Percentiles rank a stretch among this genome's conserved stretches.
Evolutionary conservation across 2,329 filamentous ascomycete genomes (phyloP).

Genomic region (Penicillium concentricum): DNA sequence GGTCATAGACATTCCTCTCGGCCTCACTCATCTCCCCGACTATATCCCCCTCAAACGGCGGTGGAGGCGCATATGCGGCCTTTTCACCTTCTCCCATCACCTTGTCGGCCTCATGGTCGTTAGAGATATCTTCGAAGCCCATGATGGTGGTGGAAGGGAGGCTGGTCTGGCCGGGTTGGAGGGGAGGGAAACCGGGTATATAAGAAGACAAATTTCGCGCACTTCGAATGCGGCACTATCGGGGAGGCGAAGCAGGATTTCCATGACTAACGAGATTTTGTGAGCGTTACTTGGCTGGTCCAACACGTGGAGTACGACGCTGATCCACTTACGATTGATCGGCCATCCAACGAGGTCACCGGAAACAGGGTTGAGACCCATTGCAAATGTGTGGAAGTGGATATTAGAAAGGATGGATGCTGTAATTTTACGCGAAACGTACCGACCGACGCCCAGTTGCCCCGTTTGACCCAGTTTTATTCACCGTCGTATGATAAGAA

Average conservation of each 20-base stretch:
- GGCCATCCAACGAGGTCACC: constrained; percentile 13
- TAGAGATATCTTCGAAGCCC: constrained; percentile 20
- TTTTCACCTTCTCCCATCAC: no score
- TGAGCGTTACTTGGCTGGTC: constrained; percentile 9
- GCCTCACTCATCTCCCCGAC: constrained; percentile 15
- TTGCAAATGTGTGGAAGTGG: background rate
- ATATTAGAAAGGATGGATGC: background rate
- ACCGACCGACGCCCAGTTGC: background rate
- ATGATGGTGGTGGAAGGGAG: constrained; percentile 9
- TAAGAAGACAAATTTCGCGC: constrained; percentile 6
- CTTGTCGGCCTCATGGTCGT: constrained; percentile 15
- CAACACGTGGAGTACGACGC: constrained; percentile 25
- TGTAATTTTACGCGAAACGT: constrained; percentile 1
- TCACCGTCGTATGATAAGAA: constrained; percentile 15
- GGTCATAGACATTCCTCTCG: constrained; percentile 10
- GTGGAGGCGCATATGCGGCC: constrained; percentile 10
- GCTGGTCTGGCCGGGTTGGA: background rate
- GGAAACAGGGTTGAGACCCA: constrained; percentile 6
- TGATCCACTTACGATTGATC: constrained; percentile 18
- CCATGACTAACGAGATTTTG: constrained; percentile 13
- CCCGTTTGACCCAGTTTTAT: no score
- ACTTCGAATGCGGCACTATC: constrained; percentile 18
- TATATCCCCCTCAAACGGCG: constrained; percentile 12
- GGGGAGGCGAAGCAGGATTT: constrained; percentile 12
- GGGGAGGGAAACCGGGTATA: constrained; percentile 1